Evolutionary conservation across 2,329 filamentous ascomycete genomes (phyloP), one percentile per base, ranked within the genome.

Genomic region (Nemania diffusa): DNA sequence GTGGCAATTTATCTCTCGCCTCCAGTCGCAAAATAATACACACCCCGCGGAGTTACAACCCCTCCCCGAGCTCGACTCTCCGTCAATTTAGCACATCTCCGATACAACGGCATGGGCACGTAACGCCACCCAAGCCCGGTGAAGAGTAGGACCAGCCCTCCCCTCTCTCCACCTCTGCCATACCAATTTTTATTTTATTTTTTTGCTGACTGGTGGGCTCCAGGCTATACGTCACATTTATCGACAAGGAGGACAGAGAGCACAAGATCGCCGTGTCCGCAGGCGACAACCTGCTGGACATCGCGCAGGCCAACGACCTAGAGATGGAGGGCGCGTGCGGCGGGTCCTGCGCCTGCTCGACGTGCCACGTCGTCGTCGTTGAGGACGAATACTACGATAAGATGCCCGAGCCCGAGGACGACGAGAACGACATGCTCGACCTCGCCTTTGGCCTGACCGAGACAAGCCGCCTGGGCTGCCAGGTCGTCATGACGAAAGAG

Each of bases 321-420:
- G 96, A 99, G 80, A 98, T 99, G 95, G 96, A 99, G 84, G 94
- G 96, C 69, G 96, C 96, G 13, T 99, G 96, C 77, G 96, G 96
- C 73, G 96, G 94, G 24, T 96, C 92, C 37, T 97, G 94, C 81
- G 94, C 94, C 62, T 97, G 94, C 82, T 96, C 92, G 64, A 97
- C 94, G 5, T 97, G 94, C 82, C 94, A 97, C 81, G 91, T 97
- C 64, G 94, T 97, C 69, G 92, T 97, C 42, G 81, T 88, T 65
- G 89, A 91, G 75, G 88, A 92, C 51, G 87, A 87, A 4, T 87
- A 89, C 80, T 95, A 91, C 81, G 91, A 95, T 72, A 88, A 87
- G 80, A 93, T 94, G 84, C 86, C 89, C 73, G 91, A 93, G 79
- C 90, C 91, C 46, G 89, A 91, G 70, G 91, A 93, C 75, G 91